Conservation (phyloP, 2,329 filamentous ascomycete genomes). For the Achaetomium macrosporum region DNA sequence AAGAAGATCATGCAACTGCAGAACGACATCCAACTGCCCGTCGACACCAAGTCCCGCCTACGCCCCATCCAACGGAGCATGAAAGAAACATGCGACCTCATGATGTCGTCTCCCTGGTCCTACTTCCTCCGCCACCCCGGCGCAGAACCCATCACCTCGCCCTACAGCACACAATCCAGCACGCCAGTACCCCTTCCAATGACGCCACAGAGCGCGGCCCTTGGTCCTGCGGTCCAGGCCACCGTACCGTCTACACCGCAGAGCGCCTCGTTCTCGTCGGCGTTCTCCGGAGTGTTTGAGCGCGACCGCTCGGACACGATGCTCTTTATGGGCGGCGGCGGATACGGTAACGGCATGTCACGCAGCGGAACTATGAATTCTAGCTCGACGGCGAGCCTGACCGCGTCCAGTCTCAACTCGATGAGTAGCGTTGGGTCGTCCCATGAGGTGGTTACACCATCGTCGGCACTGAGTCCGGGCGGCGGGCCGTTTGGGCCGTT, state of each 20-base stretch:
- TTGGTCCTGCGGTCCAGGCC: constrained; percentile 85
- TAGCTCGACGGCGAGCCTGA: constrained; percentile 48
- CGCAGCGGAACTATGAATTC: constrained; percentile 53
- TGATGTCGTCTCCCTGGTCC: constrained; percentile 56
- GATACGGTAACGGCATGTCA: neutral
- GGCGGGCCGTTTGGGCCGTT: constrained; percentile 21
- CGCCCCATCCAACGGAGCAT: constrained; percentile 76
- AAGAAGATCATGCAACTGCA: constrained; percentile 51
- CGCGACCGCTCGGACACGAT: constrained; percentile 46
- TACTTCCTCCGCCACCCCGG: constrained; percentile 31
- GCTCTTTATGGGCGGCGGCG: constrained; percentile 34
- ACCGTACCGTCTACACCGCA: constrained; percentile 71
- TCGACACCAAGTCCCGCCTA: constrained; percentile 67
- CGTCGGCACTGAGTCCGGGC: constrained; percentile 27
- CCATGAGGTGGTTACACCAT: constrained; percentile 28
- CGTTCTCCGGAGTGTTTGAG: constrained; percentile 55
- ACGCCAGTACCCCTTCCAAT: constrained; percentile 54
- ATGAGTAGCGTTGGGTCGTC: constrained; percentile 28
- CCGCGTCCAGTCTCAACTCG: constrained; percentile 45
- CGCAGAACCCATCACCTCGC: constrained; percentile 21
- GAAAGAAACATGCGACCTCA: constrained; percentile 71
- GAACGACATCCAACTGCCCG: constrained; percentile 48
- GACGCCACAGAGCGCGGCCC: constrained; percentile 80
- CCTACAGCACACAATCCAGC: constrained; percentile 22
- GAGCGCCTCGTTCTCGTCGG: constrained; percentile 49